Conservation (phyloP, 805 yeast genomes). For the Saccharomycopsis selenospora region DNA sequence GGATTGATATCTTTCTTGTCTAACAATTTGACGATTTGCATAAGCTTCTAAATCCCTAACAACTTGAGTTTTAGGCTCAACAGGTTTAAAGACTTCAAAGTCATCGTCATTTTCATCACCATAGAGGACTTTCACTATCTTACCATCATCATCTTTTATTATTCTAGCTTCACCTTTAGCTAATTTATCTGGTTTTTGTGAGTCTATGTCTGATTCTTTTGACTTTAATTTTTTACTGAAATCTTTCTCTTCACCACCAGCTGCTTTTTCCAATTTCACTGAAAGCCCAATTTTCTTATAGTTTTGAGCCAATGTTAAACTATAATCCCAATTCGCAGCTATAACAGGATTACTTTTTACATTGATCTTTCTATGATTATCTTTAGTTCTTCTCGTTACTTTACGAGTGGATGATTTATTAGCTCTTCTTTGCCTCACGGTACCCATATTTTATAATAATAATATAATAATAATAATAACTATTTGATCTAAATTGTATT, state of each 20-base stretch:
- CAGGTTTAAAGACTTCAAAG: constrained; percentile 19
- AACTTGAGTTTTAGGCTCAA: constrained; percentile 40
- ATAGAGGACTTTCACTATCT: constrained; percentile 58
- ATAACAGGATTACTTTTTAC: constrained; percentile 72
- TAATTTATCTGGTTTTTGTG: constrained; percentile 43
- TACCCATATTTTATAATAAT: too few species aligned
- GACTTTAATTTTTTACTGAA: constrained; percentile 26
- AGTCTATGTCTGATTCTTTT: constrained; percentile 28
- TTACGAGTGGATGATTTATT: constrained; percentile 63
- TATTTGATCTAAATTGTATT: too few species aligned
- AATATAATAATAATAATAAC: too few species aligned
- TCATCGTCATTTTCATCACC: constrained; percentile 41
- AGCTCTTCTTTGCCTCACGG: constrained; percentile 84
- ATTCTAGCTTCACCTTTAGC: constrained; percentile 77
- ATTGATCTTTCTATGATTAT: constrained; percentile 58
- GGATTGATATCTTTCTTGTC: constrained; percentile 49
- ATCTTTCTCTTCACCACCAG: constrained; percentile 75
- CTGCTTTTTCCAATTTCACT: constrained; percentile 52
- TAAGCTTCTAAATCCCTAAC: constrained; percentile 62
- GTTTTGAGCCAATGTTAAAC: constrained; percentile 75
- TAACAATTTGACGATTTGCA: constrained; percentile 37
- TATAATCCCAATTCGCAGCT: constrained; percentile 85
- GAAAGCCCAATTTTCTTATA: constrained; percentile 75
- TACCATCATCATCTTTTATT: constrained; percentile 60
- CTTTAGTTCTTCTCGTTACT: constrained; percentile 63